Evolutionary conservation across 202 grass and related monocot genomes (phyloP), one percentile per base, ranked within the genome.

Genomic region (Saccharum hybrid): DNA sequence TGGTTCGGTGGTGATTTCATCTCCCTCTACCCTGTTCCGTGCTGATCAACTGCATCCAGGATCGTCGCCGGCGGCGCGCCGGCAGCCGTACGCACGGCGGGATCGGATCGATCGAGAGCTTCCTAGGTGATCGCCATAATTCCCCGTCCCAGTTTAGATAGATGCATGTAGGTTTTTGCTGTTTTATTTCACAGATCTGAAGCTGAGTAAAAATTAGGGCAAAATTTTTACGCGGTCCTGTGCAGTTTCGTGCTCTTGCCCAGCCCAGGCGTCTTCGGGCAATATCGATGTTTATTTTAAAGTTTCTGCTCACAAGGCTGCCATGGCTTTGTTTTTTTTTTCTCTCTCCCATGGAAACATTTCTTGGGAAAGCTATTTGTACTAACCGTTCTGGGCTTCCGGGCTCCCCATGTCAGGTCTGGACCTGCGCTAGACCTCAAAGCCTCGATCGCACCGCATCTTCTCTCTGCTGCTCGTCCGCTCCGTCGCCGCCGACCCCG

Each of bases 371-470:
- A 59, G n/a, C 37, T 23, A 56, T 60, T 72, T 31, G 70, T 33
- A 49, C 23, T 72, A 6, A 54, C 48, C n/a, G 52, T 60, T 76
- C n/a, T 60, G 73, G 19, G 51, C 72, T 75, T 39, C 5, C 19
- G 51, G 72, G 34, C 34, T 61, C 52, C 57, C 49, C 72, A 39
- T 59, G 72, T 75, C 72, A 75, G 73, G 52, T 7, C 52, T n/a
- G 6, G 73, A 76, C 52, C 73, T 61, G 73, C 73, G 73, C 34
- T 76, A 76, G 73, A 76, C 73, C 73, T 76, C 52, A 76, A 57
- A 76, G 73, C 34, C 73, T 76, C 73, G 73, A 76, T 76, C 73
- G 34, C 52, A 39, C 73, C 73, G 73, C 52, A 76, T 76, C 73
- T 76, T 40, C 73, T 6, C 45, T 9, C 52, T 61, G 31, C 34